These are phyloP conservation scores for Candolleomyces eurysporus DNA, from an alignment of 768 basidiomycete species.

Conservation along the genomic window DNA sequence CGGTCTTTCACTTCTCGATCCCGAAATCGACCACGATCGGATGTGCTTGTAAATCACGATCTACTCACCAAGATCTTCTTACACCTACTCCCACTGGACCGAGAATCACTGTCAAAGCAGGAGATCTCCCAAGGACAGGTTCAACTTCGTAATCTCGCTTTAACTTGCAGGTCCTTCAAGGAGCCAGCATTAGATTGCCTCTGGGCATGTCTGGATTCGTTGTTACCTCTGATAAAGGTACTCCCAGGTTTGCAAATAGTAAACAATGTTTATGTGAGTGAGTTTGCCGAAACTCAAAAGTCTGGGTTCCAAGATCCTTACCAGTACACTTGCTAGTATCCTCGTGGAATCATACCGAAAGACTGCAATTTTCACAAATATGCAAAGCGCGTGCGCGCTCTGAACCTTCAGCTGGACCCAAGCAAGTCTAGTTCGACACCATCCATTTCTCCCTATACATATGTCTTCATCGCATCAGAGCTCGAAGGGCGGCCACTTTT, in stretches of 20 bases:
- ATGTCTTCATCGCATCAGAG: not conserved
- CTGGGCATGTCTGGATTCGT: not conserved
- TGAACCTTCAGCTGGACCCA: not conserved
- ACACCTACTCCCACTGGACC: not conserved
- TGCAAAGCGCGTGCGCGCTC: not conserved
- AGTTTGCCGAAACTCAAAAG: no score
- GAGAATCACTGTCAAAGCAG: not conserved
- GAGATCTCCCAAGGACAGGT: not conserved
- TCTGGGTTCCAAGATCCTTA: not conserved
- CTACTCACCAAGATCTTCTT: not conserved
- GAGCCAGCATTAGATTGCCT: not conserved
- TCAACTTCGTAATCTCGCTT: not conserved
- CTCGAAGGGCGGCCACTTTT: not conserved
- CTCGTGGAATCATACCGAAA: not conserved
- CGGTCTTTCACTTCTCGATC: no score
- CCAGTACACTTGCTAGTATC: not conserved
- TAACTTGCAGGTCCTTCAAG: not conserved
- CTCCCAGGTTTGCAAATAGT: not conserved
- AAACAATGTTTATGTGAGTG: not conserved
- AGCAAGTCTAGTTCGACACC: not conserved
- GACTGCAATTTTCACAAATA: not conserved
- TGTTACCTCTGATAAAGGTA: not conserved
- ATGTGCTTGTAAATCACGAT: no score
- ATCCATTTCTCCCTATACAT: not conserved
- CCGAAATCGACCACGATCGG: no score